Evolutionary conservation across 2,329 filamentous ascomycete species (phyloP), one percentile per base, ranked within the genome.

Genomic region (Huntiella moniliformis): DNA sequence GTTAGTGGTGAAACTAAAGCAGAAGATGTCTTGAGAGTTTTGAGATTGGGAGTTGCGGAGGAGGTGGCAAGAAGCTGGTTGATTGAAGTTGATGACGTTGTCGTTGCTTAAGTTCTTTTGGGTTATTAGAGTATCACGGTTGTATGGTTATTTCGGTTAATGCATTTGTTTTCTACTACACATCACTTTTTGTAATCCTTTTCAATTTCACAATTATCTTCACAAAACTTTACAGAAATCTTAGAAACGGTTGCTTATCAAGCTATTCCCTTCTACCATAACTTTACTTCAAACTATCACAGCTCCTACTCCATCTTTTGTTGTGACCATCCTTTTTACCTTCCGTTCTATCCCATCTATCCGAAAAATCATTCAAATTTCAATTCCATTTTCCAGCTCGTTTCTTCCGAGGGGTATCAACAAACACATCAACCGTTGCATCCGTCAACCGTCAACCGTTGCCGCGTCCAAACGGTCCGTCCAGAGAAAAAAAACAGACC

Each of bases 1-100:
- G 65, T 92, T 80, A 78, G 66, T 74, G 56, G 71, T 28, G 67
- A 66, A 8, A 73, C 71, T 13, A 75, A 64, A 51, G 81, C 76
- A 0, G 67, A 68, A 41, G 81, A 88, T 51, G 67, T 95, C n/a
- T 62, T 94, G 49, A 68, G 70, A 52, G 71, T 79, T 52, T 58
- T 94, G 60, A 71, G 87, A 52, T 59, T 84, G 44, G 81, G 78
- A 2, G 60, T 94, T 56, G 81, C 83, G 11, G 74, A 71, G 58
- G 84, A 91, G 53, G 62, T 92, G 56, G 79, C 74, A 11, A 71
- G 67, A 55, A 65, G 79, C 45, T 86, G 80, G 78, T 60, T 81
- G 32, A 67, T 72, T 47, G 77, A 81, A 52, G 74, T 75, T 13
- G 75, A 82, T 57, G 67, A 65, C 43, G 61, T 66, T 45, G 66